A percentile compares a stretch with the other conserved stretches of the same genome.
Evolutionary conservation across 495 filamentous ascomycete species (phyloP).

Genomic region (Trichoderma erinaceum): DNA sequence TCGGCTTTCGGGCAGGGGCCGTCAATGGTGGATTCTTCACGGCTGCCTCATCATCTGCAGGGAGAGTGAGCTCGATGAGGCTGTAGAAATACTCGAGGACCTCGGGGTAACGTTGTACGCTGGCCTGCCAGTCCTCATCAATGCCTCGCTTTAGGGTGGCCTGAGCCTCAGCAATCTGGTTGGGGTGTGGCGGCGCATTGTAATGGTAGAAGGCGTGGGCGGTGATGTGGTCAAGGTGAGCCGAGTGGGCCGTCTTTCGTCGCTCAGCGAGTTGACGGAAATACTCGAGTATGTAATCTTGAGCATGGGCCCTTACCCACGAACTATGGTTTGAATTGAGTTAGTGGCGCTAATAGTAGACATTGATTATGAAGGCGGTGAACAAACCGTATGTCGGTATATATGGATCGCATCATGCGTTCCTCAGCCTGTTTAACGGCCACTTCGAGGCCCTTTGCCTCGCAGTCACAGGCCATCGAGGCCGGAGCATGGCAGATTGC

Average conservation of each 20-base stretch:
- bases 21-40: conserved; percentile 52
- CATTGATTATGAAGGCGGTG: not conserved
- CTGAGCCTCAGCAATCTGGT: conserved; percentile 53
- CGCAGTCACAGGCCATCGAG: conserved; percentile 58
- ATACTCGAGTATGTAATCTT: conserved; percentile 62
- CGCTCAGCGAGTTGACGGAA: conserved; percentile 55
- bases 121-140: conserved; percentile 66
- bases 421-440: conserved; percentile 61
- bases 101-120: conserved; percentile 64
- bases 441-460: conserved; percentile 59
- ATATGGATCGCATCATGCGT: conserved; percentile 55
- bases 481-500: conserved; percentile 63
- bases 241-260: conserved; percentile 51
- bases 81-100: conserved; percentile 68
- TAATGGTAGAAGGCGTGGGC: conserved; percentile 54
- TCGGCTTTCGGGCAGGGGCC: conserved; percentile 29
- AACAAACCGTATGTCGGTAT: conserved; percentile 58
- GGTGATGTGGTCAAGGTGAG: conserved; percentile 51
- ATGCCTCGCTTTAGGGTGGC: conserved; percentile 58
- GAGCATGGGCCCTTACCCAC: conserved; percentile 65
- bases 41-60: conserved; percentile 45
- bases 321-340: not conserved
- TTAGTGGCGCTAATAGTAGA: not conserved
- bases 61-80: conserved; percentile 54
- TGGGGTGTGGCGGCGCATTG: conserved; percentile 47